phyloP scores from a whole-genome alignment of 768 basidiomycete species.

The Leccinum barrowsii region DNA sequence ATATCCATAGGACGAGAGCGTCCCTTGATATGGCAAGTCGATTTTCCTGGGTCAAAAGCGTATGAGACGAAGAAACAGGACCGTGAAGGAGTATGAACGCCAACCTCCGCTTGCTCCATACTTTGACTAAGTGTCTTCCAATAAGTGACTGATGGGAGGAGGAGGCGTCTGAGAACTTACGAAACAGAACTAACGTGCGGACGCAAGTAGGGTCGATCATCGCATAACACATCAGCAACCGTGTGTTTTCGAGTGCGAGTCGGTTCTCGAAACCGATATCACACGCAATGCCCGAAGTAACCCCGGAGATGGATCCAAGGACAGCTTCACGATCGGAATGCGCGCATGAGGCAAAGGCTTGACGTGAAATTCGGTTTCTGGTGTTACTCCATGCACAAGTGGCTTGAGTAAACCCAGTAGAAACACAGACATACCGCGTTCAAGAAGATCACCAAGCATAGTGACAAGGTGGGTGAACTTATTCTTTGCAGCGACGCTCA shows the following conservation, averaged over 20 bases:
- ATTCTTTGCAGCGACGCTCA: conserved; percentile 51
- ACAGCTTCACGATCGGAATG: conserved; percentile 98
- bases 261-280: conserved; percentile 99
- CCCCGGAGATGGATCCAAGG: conserved; percentile 80
- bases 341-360: conserved; percentile 95
- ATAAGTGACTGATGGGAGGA: conserved; percentile 9
- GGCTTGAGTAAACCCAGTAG: conserved; percentile 1
- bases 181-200: conserved; percentile 90
- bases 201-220: conserved; percentile 94
- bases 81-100: neutral
- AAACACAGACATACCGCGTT: conserved; percentile 65
- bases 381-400: conserved; percentile 8
- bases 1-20: conserved; percentile 95
- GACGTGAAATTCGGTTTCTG: conserved; percentile 94
- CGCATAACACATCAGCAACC: conserved; percentile 94
- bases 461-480: conserved; percentile 73
- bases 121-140: conserved; percentile 69
- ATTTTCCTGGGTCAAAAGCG: conserved; percentile 67
- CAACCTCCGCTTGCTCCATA: conserved; percentile 95
- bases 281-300: conserved; percentile 87
- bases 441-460: conserved; percentile 88
- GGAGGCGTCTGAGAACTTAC: conserved; percentile 51
- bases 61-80: neutral
- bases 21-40: conserved; percentile 97
- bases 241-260: conserved; percentile 94